phyloP scores from a whole-genome alignment of 2,329 filamentous ascomycete genomes.

The Sphaerulina musiva region DNA sequence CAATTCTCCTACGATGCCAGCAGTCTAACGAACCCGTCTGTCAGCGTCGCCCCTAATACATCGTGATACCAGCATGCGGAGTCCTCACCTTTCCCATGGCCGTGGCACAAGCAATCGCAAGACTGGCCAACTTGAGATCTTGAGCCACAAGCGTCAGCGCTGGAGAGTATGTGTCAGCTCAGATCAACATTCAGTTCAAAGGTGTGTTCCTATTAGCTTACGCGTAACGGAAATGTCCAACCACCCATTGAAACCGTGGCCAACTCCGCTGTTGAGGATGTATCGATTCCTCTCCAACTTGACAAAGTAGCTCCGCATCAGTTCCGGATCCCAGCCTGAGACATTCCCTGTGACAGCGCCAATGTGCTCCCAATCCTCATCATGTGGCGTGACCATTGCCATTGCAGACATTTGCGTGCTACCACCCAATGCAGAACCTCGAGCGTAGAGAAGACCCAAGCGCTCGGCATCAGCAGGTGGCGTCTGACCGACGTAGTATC shows the following conservation, averaged over 20 bases:
- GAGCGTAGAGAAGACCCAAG: slow-evolving; percentile 46
- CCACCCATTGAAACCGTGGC: slow-evolving; percentile 51
- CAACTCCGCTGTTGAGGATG: slow-evolving; percentile 38
- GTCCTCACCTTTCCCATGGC: slow-evolving; percentile 41
- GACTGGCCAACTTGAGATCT: slow-evolving; percentile 32
- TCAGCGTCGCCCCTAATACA: background rate
- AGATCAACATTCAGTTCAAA: background rate
- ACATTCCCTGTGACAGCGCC: slow-evolving; percentile 52
- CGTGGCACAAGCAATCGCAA: slow-evolving; percentile 46
- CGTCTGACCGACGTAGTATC: slow-evolving; percentile 46
- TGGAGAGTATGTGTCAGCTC: background rate
- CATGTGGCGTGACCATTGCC: slow-evolving; percentile 51
- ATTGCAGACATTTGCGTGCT: slow-evolving; percentile 56
- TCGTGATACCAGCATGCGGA: too few relatives aligned
- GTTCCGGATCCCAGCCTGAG: slow-evolving; percentile 47
- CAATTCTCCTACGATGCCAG: slow-evolving; percentile 37
- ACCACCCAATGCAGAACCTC: slow-evolving; percentile 51
- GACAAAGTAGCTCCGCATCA: slow-evolving; percentile 52
- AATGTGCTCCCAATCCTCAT: slow-evolving; percentile 54
- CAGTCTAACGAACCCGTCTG: background rate
- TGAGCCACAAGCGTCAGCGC: slow-evolving; percentile 45
- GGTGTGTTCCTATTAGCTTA: background rate
- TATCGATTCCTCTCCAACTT: slow-evolving; percentile 42
- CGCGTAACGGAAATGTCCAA: slow-evolving; percentile 32
- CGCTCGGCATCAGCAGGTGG: slow-evolving; percentile 30